A percentile compares a stretch with the other conserved stretches of the same genome.
phyloP scores from a whole-genome alignment of 2,329 filamentous ascomycete genomes.

The Leptosphaerulina australis region DNA sequence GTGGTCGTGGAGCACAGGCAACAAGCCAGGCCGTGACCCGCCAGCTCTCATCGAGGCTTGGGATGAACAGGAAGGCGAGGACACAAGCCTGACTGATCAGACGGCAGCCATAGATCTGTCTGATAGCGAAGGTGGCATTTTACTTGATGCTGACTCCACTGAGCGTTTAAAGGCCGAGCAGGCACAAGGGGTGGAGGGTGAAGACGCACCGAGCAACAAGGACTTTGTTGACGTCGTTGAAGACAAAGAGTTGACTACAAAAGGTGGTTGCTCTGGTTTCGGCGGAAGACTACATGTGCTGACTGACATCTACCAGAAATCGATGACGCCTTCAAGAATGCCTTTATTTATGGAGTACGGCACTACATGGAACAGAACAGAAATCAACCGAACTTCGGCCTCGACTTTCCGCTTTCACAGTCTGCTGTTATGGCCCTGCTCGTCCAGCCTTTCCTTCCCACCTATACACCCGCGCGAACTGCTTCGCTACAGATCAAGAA shows the following conservation, averaged over 20 bases:
- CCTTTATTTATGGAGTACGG: conserved; percentile 67
- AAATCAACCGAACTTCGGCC: conserved; percentile 57
- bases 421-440: conserved; percentile 68
- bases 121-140: conserved; percentile 57
- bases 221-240: conserved; percentile 50
- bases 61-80: conserved; percentile 46
- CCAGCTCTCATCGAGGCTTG: conserved; percentile 62
- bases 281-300: not conserved
- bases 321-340: conserved; percentile 68
- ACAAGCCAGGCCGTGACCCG: conserved; percentile 58
- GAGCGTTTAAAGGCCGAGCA: conserved; percentile 43
- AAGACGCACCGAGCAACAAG: conserved; percentile 39
- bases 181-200: conserved; percentile 42
- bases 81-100: conserved; percentile 45
- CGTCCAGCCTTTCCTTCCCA: conserved; percentile 69
- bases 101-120: conserved; percentile 51
- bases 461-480: conserved; percentile 60
- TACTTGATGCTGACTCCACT: conserved; percentile 39
- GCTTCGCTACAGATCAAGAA: conserved; percentile 71
- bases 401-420: conserved; percentile 67
- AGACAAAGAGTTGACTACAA: conserved; percentile 61
- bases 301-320: conserved; percentile 61
- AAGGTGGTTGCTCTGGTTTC: conserved; percentile 50
- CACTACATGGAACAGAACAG: conserved; percentile 64
- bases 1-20: conserved; percentile 66